Conservation (phyloP, 1,139 yeast genomes). For the Suhomyces atakaporum region DNA sequence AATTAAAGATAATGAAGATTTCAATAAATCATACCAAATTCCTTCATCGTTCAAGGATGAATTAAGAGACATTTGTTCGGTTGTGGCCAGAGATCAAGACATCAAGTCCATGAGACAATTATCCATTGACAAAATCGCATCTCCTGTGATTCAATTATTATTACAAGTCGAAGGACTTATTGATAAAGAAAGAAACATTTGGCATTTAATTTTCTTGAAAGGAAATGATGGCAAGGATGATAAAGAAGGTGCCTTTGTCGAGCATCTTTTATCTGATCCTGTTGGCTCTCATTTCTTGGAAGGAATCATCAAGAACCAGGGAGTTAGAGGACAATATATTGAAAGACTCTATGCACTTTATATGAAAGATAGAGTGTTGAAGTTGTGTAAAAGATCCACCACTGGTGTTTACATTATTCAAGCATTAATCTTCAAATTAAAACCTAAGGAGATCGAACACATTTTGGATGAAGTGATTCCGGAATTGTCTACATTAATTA, state of each 20-base stretch:
- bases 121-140: constrained; percentile 77
- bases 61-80: constrained; percentile 47
- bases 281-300: constrained; percentile 92
- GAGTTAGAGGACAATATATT: constrained; percentile 66
- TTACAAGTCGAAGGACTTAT: constrained; percentile 82
- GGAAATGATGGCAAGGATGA: constrained; percentile 52
- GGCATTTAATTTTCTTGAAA: constrained; percentile 55
- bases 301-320: constrained; percentile 58
- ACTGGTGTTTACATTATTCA: constrained; percentile 86
- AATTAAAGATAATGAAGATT: constrained; percentile 74
- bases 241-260: constrained; percentile 80
- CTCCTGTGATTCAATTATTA: constrained; percentile 83
- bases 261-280: constrained; percentile 78
- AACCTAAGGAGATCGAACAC: constrained; percentile 57
- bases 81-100: constrained; percentile 43
- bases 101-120: constrained; percentile 60
- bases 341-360: constrained; percentile 70
- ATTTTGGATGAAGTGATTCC: constrained; percentile 74
- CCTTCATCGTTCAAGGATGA: constrained; percentile 73
- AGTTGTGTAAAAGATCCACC: constrained; percentile 73
- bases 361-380: constrained; percentile 71
- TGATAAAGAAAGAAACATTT: constrained; percentile 66
- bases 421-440: constrained; percentile 61
- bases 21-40: constrained; percentile 64
- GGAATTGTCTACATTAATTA: constrained; percentile 59